Evolutionary conservation across 768 basidiomycete species (phyloP), one percentile per base, ranked within the genome.

Genomic region (Cystobasidium onofrii): DNA sequence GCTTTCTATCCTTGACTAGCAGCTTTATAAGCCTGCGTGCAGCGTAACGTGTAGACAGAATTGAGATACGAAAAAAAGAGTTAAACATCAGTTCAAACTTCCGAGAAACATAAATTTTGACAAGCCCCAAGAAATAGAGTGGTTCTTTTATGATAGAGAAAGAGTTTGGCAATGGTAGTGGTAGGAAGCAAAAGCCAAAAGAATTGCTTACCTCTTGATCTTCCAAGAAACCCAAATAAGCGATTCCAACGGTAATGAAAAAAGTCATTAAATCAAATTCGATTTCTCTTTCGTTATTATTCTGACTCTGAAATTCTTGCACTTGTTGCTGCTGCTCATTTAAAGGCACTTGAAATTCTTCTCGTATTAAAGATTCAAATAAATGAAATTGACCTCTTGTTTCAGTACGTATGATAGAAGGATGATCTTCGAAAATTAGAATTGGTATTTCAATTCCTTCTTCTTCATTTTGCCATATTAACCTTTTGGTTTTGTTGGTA

Each of bases 141-240:
- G 7, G 4, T 7, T 54, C 52, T 4, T n/a, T 29, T 10, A 54
- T 7, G 52, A 54, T 10, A 54, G 52, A 29, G 7, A 20, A n/a
- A 20, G 52, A 54, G 27, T 20, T 6, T n/a, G 6, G 10, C 52
- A 54, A 54, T 6, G 6, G 52, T 54, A 6, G 52, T 54, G 52
- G 52, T 7, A 29, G 20, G 57, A 60, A 29, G 54, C 12, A 12
- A n/a, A 55, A 55, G 54, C 7, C 54, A n/a, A 23, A 29, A n/a
- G 23, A 41, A n/a, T n/a, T n/a, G n/a, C 69, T 60, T 29, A 71
- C 69, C 55, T 55, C 69, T 41, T 71, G 69, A 61, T 71, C 69
- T 60, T 71, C 69, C 36, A 60, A 31, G 44, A 71, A 71, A 6
- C 69, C 69, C 18, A 71, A 36, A 60, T 71, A 71, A 36, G 69